Evolutionary conservation across 129 eudicot species (phyloP).

Genomic region (Ambrosia artemisiifolia): DNA sequence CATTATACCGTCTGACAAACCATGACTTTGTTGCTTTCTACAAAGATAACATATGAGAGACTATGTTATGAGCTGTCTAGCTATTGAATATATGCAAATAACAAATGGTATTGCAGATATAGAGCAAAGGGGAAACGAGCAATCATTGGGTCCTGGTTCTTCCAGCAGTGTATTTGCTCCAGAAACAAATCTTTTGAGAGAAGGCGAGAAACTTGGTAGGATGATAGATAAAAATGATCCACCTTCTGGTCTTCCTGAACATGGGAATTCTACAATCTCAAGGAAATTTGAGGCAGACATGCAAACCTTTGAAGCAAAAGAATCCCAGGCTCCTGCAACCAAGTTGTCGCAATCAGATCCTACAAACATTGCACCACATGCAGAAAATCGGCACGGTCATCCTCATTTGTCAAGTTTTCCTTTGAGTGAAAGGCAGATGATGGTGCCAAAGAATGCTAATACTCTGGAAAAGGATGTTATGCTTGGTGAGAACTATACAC

Average conservation of each 20-base stretch:
- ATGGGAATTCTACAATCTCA: conserved; percentile 27
- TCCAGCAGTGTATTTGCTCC: conserved; percentile 37
- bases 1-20: background rate
- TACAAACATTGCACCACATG: conserved; percentile 27
- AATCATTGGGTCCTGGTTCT: conserved; percentile 42
- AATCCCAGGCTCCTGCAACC: conserved; percentile 39
- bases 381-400: conserved; percentile 35
- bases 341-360: conserved; percentile 46
- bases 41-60: conserved; percentile 10
- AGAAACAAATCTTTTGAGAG: conserved; percentile 45
- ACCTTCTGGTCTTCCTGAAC: conserved; percentile 35
- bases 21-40: background rate
- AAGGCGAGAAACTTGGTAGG: conserved; percentile 40
- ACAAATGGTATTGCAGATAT: conserved; percentile 50
- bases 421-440: conserved; percentile 39
- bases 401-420: conserved; percentile 41
- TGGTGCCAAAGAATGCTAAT: conserved; percentile 41
- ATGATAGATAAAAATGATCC: conserved; percentile 35
- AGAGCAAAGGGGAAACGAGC: conserved; percentile 75
- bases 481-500: conserved; percentile 47
- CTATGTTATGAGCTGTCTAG: background rate
- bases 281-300: conserved; percentile 47
- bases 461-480: conserved; percentile 32
- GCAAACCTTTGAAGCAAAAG: conserved; percentile 38
- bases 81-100: conserved; percentile 14